phyloP scores from a whole-genome alignment of 2,329 filamentous ascomycete species.

The Teratosphaeria epicoccoides region DNA sequence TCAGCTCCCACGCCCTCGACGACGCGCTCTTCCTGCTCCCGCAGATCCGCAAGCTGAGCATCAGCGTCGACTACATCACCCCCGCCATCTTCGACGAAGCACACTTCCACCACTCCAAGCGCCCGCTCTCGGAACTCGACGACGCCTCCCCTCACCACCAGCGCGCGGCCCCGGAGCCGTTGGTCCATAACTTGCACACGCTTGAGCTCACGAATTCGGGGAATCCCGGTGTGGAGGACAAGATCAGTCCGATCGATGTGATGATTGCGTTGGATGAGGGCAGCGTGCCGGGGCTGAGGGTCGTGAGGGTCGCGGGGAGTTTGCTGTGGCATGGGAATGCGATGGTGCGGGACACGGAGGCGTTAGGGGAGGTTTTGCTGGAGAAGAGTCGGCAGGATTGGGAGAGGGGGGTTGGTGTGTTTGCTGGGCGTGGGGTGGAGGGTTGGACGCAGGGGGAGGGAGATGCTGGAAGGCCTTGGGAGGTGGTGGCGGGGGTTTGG shows the following conservation, averaged over 20 bases:
- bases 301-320: constrained; percentile 28
- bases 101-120: constrained; percentile 4
- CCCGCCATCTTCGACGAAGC: constrained; percentile 28
- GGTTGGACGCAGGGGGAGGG: constrained; percentile 8
- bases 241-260: constrained; percentile 33
- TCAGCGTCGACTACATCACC: constrained; percentile 40
- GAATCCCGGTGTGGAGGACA: constrained; percentile 23
- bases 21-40: constrained; percentile 32
- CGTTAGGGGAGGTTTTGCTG: constrained; percentile 28
- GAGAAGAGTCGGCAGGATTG: constrained; percentile 31
- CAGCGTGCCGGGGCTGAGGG: constrained; percentile 29
- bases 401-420: constrained; percentile 6
- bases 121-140: background rate
- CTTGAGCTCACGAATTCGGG: constrained; percentile 33
- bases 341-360: constrained; percentile 27
- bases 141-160: background rate
- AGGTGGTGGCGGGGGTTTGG: constrained; percentile 15
- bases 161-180: background rate
- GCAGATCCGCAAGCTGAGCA: constrained; percentile 28
- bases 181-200: constrained; percentile 20
- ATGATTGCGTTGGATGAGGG: constrained; percentile 32
- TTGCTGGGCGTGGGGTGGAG: constrained; percentile 5
- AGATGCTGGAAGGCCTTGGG: constrained; percentile 2
- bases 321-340: constrained; percentile 29
- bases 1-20: constrained; percentile 31